These are phyloP conservation scores for Colletotrichum horii DNA, from an alignment of 2,329 filamentous ascomycete species.

Conservation along the genomic window DNA sequence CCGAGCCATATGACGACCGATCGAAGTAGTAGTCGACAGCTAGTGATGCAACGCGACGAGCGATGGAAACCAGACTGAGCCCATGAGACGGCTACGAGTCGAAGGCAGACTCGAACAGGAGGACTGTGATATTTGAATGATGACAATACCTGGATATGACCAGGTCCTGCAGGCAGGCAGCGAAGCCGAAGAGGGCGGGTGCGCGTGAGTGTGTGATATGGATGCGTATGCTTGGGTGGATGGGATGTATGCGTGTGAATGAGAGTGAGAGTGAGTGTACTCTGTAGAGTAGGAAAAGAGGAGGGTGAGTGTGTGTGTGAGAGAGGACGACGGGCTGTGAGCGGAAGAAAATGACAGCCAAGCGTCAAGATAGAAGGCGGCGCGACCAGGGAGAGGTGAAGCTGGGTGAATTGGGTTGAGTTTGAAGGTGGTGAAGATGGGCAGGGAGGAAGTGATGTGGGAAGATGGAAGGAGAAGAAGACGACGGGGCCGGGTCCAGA, in stretches of 20 bases:
- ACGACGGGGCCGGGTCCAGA: conserved; percentile 17
- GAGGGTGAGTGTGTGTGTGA: neutral
- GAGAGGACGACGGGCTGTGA: neutral
- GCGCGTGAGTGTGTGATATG: neutral
- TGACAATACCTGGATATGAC: neutral
- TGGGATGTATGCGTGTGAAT: neutral
- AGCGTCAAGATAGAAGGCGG: neutral
- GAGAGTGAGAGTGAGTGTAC: neutral
- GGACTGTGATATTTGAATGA: neutral
- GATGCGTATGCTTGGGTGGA: conserved; percentile 2
- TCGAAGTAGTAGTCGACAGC: neutral
- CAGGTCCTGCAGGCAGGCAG: neutral
- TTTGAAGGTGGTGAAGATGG: conserved; percentile 23
- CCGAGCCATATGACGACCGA: conserved; percentile 12
- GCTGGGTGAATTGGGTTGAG: conserved; percentile 7
- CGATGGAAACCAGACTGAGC: neutral
- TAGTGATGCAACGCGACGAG: neutral
- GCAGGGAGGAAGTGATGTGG: conserved; percentile 23
- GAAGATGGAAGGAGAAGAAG: conserved; percentile 21
- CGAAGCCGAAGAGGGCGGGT: neutral
- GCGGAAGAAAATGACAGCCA: conserved; percentile 2
- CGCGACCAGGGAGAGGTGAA: conserved; percentile 14
- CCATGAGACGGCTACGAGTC: conserved; percentile 11
- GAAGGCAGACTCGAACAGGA: neutral
- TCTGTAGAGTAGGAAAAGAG: neutral